Evolutionary conservation across 2,329 filamentous ascomycete genomes (phyloP), one percentile per base, ranked within the genome.

Genomic region (Paracamarosporium sp.): DNA sequence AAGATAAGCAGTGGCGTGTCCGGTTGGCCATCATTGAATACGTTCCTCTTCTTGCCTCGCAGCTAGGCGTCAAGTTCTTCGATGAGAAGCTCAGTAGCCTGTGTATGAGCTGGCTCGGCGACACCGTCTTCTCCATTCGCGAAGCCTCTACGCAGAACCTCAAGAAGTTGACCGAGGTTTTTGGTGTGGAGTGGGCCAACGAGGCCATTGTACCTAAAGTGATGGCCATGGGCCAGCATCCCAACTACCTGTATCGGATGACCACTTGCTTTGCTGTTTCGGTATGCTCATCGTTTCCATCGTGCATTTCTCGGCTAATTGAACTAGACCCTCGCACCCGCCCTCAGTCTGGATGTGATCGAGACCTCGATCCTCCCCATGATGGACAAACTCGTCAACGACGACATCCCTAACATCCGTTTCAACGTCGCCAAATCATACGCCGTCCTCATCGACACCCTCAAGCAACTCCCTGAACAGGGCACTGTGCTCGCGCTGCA

Each of bases 351-450:
- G 68, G 91, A 93, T 57, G 94, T 98, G 59, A 96, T 99, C 76
- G 89, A 92, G 73, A 90, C 90, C 74, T 95, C 92, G 31, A 96
- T 99, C 67, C 86, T 99, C 22, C 95, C 95, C 36, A 98, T 99
- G 85, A 87, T 99, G 75, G 92, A 97, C 79, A 92, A 94, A 81
- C 90, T 99, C 53, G 92, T 96, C 51, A 86, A 87, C 44, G 95
- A 99, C 74, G 93, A 96, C 43, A 99, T 99, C 62, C 95, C 95
- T 66, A 99, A 99, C 81, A 99, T 99, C 76, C 92, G 95, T 50
- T 99, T 99, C 86, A 99, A 99, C 78, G 95, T 99, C 46, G 95
- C 95, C 68, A 99, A 99, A 83, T 98, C 95, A 45, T 99, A 98
- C 75, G 88, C 88, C 22, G 89, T 95, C 50, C 83, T 99, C 57